Percentiles rank a stretch among this genome's conserved stretches.
These are phyloP conservation scores for Eustoma russellianum DNA, from an alignment of 257 asterid genomes.

Conservation along the genomic window DNA sequence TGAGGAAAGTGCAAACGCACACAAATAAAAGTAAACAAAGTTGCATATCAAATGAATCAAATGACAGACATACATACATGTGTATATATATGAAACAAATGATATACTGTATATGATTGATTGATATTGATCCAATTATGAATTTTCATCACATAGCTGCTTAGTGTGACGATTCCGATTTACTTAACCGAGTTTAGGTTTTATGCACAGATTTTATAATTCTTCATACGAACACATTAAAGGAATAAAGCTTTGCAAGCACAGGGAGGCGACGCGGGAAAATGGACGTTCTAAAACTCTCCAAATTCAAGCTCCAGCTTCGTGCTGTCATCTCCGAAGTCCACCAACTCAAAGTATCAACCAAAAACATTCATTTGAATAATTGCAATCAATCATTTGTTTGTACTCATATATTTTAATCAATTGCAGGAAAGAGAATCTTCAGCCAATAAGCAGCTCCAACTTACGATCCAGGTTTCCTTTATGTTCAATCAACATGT, in stretches of 20 bases:
- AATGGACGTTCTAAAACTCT: conserved; percentile 33
- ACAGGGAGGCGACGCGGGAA: conserved; percentile 19
- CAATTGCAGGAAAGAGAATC: conserved; percentile 33
- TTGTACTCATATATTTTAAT: background rate
- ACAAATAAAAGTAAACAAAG: too few species aligned
- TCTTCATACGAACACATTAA: too few species aligned
- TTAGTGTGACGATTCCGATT: too few species aligned
- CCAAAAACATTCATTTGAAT: background rate
- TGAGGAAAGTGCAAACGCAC: too few species aligned
- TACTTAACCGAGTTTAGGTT: too few species aligned
- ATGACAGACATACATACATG: too few species aligned
- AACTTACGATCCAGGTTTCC: conserved; percentile 24
- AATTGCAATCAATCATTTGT: background rate
- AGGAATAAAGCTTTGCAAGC: background rate
- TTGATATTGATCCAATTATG: too few species aligned
- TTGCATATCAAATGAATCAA: too few species aligned
- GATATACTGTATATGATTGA: too few species aligned
- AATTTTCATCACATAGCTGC: too few species aligned
- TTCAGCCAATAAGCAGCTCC: conserved; percentile 18
- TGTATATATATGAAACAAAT: too few species aligned
- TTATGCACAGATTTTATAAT: too few species aligned
- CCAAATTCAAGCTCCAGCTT: conserved; percentile 38
- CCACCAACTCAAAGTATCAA: conserved; percentile 28
- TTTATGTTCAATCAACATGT: background rate
- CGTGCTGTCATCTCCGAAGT: conserved; percentile 29